Evolutionary conservation across 768 basidiomycete genomes (phyloP).

Genomic region (Tricholoma bakamatsutake): DNA sequence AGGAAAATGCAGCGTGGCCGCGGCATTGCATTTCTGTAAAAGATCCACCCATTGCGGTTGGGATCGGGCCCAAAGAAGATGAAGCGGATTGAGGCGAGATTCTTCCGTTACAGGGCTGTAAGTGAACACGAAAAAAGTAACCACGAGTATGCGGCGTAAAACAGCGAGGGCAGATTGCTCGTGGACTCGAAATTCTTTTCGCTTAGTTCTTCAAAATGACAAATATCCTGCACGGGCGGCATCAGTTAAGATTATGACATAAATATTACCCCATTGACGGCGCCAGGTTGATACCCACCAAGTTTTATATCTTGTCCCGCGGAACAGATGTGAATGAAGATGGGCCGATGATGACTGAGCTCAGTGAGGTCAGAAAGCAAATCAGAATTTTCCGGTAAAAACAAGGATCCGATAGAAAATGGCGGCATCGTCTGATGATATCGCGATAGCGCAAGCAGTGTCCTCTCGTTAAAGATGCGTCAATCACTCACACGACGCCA

Average conservation of each 20-base stretch:
- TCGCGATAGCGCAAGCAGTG: not conserved
- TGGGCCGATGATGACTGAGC: not conserved
- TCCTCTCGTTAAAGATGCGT: not conserved
- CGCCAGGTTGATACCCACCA: not conserved
- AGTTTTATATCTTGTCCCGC: not conserved
- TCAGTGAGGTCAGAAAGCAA: not conserved
- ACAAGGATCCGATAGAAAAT: not conserved
- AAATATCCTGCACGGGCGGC: not conserved
- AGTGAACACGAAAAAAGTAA: not conserved
- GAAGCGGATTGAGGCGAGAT: constrained; percentile 1
- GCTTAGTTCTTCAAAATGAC: not conserved
- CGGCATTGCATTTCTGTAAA: constrained; percentile 3
- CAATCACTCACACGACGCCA: constrained; percentile 11
- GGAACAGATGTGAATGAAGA: not conserved
- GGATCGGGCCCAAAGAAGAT: not conserved
- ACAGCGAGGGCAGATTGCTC: not conserved
- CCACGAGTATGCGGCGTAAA: not conserved
- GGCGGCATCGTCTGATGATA: not conserved
- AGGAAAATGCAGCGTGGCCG: constrained; percentile 1
- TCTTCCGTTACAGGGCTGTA: not conserved
- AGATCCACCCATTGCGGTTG: constrained; percentile 4
- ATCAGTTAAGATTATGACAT: not conserved
- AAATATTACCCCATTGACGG: not conserved
- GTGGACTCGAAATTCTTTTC: not conserved
- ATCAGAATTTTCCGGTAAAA: not conserved